Conservation (phyloP, 2,329 filamentous ascomycete species). For the Penicillium polonicum region DNA sequence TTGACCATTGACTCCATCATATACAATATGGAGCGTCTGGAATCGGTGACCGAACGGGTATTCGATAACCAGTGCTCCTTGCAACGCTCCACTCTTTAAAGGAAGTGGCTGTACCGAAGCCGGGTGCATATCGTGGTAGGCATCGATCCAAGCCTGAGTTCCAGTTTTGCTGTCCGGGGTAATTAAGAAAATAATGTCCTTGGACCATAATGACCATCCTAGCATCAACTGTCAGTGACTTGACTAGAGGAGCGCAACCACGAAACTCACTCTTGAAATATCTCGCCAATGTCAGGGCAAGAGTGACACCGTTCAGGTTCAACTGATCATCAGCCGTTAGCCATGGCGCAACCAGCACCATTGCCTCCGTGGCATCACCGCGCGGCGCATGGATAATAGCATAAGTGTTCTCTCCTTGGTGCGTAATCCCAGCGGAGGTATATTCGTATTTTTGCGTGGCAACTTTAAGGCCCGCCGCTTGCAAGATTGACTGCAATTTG, state of each 20-base stretch:
- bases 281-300: slow-evolving; percentile 80
- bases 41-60: slow-evolving; percentile 84
- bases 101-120: slow-evolving; percentile 70
- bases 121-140: slow-evolving; percentile 88
- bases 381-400: slow-evolving; percentile 89
- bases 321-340: slow-evolving; percentile 73
- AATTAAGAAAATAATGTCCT: slow-evolving; percentile 92
- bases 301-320: slow-evolving; percentile 83
- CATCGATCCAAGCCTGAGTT: slow-evolving; percentile 95
- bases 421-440: slow-evolving; percentile 69
- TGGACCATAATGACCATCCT: slow-evolving; percentile 97
- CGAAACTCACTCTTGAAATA: slow-evolving; percentile 77
- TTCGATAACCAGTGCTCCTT: slow-evolving; percentile 90
- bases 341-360: slow-evolving; percentile 90
- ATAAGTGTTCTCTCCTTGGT: slow-evolving; percentile 86
- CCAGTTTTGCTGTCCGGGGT: slow-evolving; percentile 86
- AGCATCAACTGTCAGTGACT: slow-evolving; percentile 17
- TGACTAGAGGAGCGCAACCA: neutral
- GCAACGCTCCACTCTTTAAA: slow-evolving; percentile 87
- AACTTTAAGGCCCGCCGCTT: slow-evolving; percentile 78
- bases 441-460: slow-evolving; percentile 88
- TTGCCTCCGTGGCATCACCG: slow-evolving; percentile 94
- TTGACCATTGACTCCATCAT: slow-evolving; percentile 94
- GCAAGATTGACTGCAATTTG: slow-evolving; percentile 72
- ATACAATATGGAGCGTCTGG: slow-evolving; percentile 83